Conservation (phyloP, 2,329 filamentous ascomycete species). For the Malbranchea cinnamomea region DNA sequence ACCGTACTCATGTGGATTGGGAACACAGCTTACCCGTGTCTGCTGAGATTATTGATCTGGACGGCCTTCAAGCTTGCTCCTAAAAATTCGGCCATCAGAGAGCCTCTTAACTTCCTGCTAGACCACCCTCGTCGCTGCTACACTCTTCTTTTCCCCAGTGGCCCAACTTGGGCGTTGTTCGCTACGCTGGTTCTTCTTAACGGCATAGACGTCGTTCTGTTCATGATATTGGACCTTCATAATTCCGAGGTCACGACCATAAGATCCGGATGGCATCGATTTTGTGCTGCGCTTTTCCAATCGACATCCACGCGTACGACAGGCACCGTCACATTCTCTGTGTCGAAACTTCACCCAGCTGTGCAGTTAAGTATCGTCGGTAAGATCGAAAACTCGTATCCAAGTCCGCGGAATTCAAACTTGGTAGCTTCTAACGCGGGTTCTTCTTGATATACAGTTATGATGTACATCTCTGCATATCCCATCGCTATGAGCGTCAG, state of each 20-base stretch:
- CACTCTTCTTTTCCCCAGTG: constrained; percentile 45
- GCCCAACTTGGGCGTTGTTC: constrained; percentile 44
- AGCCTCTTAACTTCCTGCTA: constrained; percentile 40
- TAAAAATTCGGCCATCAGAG: constrained; percentile 18
- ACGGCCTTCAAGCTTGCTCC: constrained; percentile 34
- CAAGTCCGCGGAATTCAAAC: constrained; percentile 34
- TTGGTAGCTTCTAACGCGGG: too few species aligned
- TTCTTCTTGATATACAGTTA: constrained; percentile 46
- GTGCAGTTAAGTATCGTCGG: constrained; percentile 40
- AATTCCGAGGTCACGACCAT: constrained; percentile 31
- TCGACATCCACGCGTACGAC: constrained; percentile 35
- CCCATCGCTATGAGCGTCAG: constrained; percentile 89
- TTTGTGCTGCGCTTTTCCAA: constrained; percentile 36
- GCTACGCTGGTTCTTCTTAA: constrained; percentile 38
- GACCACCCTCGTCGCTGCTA: constrained; percentile 49
- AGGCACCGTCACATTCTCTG: constrained; percentile 36
- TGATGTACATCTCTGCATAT: constrained; percentile 98
- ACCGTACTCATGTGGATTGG: constrained; percentile 25
- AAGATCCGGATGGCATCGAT: constrained; percentile 8
- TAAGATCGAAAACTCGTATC: constrained; percentile 24
- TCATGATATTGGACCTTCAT: constrained; percentile 36
- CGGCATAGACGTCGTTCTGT: constrained; percentile 40
- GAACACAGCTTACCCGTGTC: constrained; percentile 38
- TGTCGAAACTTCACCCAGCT: constrained; percentile 37
- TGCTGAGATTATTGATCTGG: constrained; percentile 44